Base-by-base conservation (phyloP, 2,329 filamentous ascomycete species). In the Clonostachys chloroleuca region DNA sequence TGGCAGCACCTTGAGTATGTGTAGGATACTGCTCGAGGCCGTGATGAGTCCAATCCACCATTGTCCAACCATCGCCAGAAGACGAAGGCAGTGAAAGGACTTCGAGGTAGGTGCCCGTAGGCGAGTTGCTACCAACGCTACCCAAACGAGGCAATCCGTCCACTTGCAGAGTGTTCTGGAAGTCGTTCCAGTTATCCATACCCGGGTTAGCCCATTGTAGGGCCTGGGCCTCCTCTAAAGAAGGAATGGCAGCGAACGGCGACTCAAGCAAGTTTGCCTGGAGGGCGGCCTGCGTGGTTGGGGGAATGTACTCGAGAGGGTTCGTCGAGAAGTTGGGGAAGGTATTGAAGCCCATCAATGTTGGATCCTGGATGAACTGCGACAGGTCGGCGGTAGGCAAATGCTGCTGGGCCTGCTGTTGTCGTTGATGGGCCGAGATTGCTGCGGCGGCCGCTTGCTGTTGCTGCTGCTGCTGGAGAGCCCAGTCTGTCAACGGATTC, bases 51-150 rank as follows among this genome's bases (percentile, higher is more conserved):
- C 83, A 80, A 54, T 94, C 88, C 48, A 96, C 84, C 54, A 87
- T 81, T 44, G 82, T 83, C 92, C 92, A 97, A 49, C 89, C 89
- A 56, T 92, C 89, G 57, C 95, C 91, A 59, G 87, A 89, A 54
- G 90, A 90, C 47, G 84, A 86, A 20, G 81, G 79, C 40, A 96
- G 73, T 7, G 92, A 96, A 44, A 92, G 73, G 34, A 95, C 88
- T 66, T 96, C 92, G 42, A 96, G 73, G 64, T 89, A 92, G 51
- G 80, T 72, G 41, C 68, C 67, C 3, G 69, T 73, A 17, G 70
- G 70, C 12, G 70, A 73, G 48, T 68, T 69, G 59, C 70, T 73
- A 45, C 70, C 70, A 36, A 72, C 69, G 44, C 67, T 72, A 20
- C 64, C 65, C 34, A 71, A 55, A 34, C 66, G 63, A 33, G 59